Base-by-base conservation (phyloP, 192 early-diverging fungal genomes). In the Chytriomyces sp. region DNA sequence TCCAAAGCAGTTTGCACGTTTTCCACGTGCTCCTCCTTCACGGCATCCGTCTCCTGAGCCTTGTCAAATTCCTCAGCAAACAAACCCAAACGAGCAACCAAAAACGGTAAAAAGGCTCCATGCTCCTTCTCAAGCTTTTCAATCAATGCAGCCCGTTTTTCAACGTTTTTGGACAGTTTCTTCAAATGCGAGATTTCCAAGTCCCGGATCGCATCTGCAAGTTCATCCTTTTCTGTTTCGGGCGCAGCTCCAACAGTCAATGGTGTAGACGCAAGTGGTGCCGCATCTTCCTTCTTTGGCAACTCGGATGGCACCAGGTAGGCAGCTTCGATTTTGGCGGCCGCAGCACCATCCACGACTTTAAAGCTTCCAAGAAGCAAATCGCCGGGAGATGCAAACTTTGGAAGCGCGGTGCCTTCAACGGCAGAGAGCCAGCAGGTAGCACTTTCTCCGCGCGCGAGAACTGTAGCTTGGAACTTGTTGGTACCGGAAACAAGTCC, bases 301-400 rank as follows among this genome's bases (percentile, higher is more conserved):
- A 47, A 80, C 76, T 49, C 80, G 69, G 45, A 84, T 11, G 89
- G 82, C 60, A 89, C 84, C 6, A 85, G 72, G 50, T 89, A 91
- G 16, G 86, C 75, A 5, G 82, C 81, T 7, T 43, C 60, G 43
- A 76, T 65, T n/a, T 43, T 64, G 9, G 50, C 7, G 23, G 65
- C 69, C 35, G 64, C 26, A 20, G 10, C 64, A 6, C 64, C 72
- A 23, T 80, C 83, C 18, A 68, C 23, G 23, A 78, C 64, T 60
- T 63, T 68, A 11, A 70, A 69, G 46, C 88, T 86, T 0, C 95
- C 97, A 20, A 89, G 72, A 43, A 98, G 84, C 57, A 93, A 68
- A 81, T 98, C 97, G 6, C 94, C 94, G 6, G 91, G 85, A 63
- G 88, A 87, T 46, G 91, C 93, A 11, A 90, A 91, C 63, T 89